These are phyloP conservation scores for Magnusiomyces paraingens DNA, from an alignment of 1,139 yeast genomes.

Conservation along the genomic window DNA sequence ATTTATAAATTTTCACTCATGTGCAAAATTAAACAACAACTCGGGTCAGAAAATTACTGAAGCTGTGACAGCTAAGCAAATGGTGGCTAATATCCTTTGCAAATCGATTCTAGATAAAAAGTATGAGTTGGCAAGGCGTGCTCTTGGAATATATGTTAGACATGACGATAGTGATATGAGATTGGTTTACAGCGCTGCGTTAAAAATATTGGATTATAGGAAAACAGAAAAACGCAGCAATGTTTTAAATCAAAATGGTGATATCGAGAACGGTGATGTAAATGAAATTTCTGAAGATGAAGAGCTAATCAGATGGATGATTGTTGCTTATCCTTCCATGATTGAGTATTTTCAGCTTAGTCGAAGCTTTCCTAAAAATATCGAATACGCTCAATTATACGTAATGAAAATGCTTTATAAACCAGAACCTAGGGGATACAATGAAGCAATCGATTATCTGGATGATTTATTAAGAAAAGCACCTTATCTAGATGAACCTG, in stretches of 20 bases:
- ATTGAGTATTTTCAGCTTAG: neutral
- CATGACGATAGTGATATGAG: neutral
- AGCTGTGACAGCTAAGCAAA: neutral
- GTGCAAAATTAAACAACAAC: neutral
- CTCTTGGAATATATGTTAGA: neutral
- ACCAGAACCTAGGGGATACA: neutral
- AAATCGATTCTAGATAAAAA: neutral
- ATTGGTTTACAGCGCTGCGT: neutral
- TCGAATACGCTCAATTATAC: no score
- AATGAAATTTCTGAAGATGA: neutral
- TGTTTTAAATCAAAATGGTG: neutral
- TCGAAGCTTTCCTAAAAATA: no score
- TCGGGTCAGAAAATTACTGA: neutral
- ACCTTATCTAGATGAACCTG: constrained; percentile 5
- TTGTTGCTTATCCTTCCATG: neutral
- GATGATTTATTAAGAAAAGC: neutral
- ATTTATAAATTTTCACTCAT: neutral
- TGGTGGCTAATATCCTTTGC: neutral
- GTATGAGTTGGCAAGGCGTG: neutral
- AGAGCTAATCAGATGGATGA: constrained; percentile 4
- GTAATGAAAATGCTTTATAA: no score
- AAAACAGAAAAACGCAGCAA: neutral
- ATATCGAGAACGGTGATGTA: neutral
- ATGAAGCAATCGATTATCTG: constrained; percentile 2
- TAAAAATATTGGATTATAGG: neutral